Base-by-base conservation (phyloP, 306 rosid species). In the Prunus kanzakura region DNA sequence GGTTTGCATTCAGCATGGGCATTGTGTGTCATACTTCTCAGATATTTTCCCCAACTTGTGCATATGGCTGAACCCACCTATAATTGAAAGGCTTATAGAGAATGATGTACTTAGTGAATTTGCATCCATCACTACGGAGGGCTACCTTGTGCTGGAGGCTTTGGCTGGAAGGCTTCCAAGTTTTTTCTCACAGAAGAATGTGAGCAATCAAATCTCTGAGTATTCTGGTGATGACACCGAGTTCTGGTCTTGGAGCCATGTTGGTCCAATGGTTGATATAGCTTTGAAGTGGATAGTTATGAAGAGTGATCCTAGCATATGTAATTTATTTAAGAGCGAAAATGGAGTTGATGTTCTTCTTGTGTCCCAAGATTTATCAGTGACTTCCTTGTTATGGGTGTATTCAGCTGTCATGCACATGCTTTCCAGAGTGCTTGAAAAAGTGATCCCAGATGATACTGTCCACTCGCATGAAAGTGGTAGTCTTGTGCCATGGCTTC, bases 171-270 rank as follows among this genome's bases (percentile, higher is more conserved):
- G 86, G 73, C 97, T 95, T 67, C 99, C 97, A 30, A 84, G 82
- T 78, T 75, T 88, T 75, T 91, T 85, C 84, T 78, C 91, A 43
- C 91, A 89, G 86, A 84, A 75, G 75, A 56, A 73, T 80, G 71
- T 50, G 78, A 78, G 78, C 76, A 83, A 77, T 80, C 82, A 82
- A 56, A 67, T 64, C 20, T 73, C 76, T 2, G 82, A 86, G 75
- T 67, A 72, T 51, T 32, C 78, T 83, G 88, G 74, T 69, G 77
- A 84, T 76, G 87, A 84, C 29, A 49, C 79, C 38, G 97, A 90
- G 84, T 43, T 84, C 69, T 95, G 99, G 99, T 86, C 97, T 76
- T 95, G 99, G 97, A 89, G 90, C 77, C 90, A 86, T 82, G 97
- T 81, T 76, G 81, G 87, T 82, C 99, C 99, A 73, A 87, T 95